Conservation (phyloP, 305 asterid species). For the Fraxinus floribunda region DNA sequence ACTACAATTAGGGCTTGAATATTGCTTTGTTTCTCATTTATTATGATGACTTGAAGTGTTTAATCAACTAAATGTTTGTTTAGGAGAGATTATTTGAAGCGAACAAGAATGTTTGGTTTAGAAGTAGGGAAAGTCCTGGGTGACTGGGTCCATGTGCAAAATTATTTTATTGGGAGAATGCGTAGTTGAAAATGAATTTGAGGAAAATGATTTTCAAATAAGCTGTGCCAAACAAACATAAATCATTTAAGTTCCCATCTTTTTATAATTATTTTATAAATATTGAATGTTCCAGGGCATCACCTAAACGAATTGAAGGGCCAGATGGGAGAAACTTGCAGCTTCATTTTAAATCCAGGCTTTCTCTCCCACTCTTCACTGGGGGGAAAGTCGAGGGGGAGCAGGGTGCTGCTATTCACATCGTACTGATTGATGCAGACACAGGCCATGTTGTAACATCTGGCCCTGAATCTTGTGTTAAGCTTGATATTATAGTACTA, state of each 20-base stretch:
- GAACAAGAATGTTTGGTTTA: neutral
- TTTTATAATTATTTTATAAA: constrained; percentile 21
- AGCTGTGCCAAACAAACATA: neutral
- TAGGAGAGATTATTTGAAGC: neutral
- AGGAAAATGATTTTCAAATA: neutral
- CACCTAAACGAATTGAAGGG: constrained; percentile 77
- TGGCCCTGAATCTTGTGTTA: constrained; percentile 67
- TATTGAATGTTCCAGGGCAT: constrained; percentile 47
- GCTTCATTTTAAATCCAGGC: constrained; percentile 69
- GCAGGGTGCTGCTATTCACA: constrained; percentile 78
- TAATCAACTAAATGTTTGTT: constrained; percentile 5
- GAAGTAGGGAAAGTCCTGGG: neutral
- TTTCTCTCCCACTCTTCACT: constrained; percentile 74
- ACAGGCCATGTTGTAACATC: constrained; percentile 59
- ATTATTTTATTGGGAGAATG: neutral
- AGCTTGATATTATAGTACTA: constrained; percentile 69
- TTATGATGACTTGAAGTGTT: neutral
- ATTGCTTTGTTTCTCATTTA: constrained; percentile 12
- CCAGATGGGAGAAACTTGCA: constrained; percentile 79
- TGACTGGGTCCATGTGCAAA: neutral
- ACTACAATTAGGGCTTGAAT: neutral
- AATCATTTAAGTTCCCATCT: neutral
- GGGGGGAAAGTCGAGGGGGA: constrained; percentile 91
- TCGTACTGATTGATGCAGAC: constrained; percentile 55
- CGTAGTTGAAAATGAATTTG: neutral